Evolutionary conservation across 179 eudicot species (phyloP), one percentile per base, ranked within the genome.

Genomic region (Nepenthes alata): DNA sequence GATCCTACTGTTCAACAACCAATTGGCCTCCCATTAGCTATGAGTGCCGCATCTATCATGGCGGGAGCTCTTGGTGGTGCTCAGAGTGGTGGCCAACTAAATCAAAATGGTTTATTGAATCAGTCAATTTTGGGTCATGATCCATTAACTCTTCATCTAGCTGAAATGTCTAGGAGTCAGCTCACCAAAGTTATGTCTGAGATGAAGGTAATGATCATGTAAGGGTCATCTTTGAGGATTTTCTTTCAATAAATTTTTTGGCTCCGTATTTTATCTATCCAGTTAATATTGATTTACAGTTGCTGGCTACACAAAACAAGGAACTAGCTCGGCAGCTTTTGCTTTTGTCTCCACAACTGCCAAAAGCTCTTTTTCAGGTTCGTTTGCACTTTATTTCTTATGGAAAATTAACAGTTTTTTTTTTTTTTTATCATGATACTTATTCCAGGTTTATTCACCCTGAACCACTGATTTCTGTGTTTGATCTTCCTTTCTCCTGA

Each of bases 331-430:
- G 83, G 62, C 90, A 89, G 62, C 81, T 93, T 62, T 73, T 93
- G 77, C 81, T 80, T 65, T 77, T 76, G 37, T 71, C 75, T 63
- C 95, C 97, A 48, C 81, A 77, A 55, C 80, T 93, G 64, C 65
- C 83, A 11, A 93, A 89, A 77, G 97, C 97, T 63, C 75, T 93
- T 64, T 83, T 93, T 53, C 95, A 85, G 97, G 98, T 93, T 58
- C 64, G 38, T 61, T 44, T 15, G 45, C 54, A 37, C 13, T 49
- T 57, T 51, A 48, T 44, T 60, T 41, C 45, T 41, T 41, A 41
- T 41, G 45, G 45, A 41, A 41, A 41, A 41, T 41, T 4, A 41
- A 41, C 16, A 44, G 60, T 47, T 14, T n/a, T 52, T 37, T 34
- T 25, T 2, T 13, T 52, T 52, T 52, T 12, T 52, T 25, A 25